Percentiles rank a stretch among this genome's conserved stretches.
phyloP scores from a whole-genome alignment of 768 basidiomycete genomes.

The Pleurotus djamor region DNA sequence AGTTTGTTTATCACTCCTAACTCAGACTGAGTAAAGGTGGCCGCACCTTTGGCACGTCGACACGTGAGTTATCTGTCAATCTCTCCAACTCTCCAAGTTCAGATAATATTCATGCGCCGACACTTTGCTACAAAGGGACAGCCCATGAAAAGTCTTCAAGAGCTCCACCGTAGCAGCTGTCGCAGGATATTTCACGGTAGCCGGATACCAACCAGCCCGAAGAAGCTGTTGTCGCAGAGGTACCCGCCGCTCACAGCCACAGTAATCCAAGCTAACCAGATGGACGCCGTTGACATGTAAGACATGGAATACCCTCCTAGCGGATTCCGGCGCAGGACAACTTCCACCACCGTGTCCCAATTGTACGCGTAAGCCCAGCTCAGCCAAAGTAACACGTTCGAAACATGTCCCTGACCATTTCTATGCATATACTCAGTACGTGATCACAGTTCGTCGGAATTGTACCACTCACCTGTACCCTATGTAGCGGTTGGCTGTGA shows the following conservation, averaged over 20 bases:
- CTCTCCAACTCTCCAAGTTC: too few species aligned
- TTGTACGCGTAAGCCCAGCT: not conserved
- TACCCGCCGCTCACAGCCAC: conserved; percentile 17
- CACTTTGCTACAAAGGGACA: conserved; percentile 23
- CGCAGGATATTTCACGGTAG: conserved; percentile 20
- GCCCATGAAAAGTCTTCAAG: conserved; percentile 19
- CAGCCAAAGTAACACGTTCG: not conserved
- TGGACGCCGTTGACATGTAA: conserved; percentile 26
- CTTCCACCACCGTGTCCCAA: not conserved
- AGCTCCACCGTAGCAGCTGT: conserved; percentile 21
- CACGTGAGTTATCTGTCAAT: too few species aligned
- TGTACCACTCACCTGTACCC: not conserved
- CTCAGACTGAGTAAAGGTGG: too few species aligned
- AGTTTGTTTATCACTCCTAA: too few species aligned
- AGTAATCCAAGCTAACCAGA: conserved; percentile 22
- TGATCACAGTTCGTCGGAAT: too few species aligned
- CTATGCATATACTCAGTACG: too few species aligned
- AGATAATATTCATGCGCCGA: conserved; percentile 15
- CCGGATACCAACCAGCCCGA: conserved; percentile 22
- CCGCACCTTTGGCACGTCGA: too few species aligned
- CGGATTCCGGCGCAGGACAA: not conserved
- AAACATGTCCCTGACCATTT: not conserved
- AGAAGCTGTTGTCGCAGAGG: conserved; percentile 23
- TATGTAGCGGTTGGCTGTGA: not conserved
- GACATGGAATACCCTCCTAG: conserved; percentile 21